A percentile compares a stretch with the other conserved stretches of the same genome.
Conservation (phyloP, 1,284 basidiomycete genomes). For the Mycena citricolor region DNA sequence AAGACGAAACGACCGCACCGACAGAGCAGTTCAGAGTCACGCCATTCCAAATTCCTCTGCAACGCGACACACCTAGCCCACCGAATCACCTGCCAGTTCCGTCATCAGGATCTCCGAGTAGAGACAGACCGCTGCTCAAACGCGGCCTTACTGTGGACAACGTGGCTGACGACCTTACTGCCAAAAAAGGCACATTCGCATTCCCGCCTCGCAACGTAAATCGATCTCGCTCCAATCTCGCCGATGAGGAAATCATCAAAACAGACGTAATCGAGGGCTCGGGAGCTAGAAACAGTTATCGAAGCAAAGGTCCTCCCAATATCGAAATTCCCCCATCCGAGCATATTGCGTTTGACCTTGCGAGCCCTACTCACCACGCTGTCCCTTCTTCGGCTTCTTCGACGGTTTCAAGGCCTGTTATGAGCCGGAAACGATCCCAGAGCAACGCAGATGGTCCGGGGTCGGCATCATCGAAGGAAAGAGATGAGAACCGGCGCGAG, state of each 20-base stretch:
- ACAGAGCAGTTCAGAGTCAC: constrained; percentile 47
- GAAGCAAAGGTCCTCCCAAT: constrained; percentile 39
- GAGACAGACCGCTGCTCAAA: constrained; percentile 18
- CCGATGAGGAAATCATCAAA: no score
- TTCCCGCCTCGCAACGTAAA: constrained; percentile 40
- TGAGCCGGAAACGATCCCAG: constrained; percentile 43
- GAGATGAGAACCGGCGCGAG: constrained; percentile 40
- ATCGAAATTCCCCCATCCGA: constrained; percentile 40
- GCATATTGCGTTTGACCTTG: constrained; percentile 21
- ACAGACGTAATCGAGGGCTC: no score
- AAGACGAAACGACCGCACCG: constrained; percentile 41
- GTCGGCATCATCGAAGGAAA: no score
- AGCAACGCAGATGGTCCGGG: constrained; percentile 38
- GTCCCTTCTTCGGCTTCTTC: constrained; percentile 14
- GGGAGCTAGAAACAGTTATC: constrained; percentile 36
- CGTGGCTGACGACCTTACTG: constrained; percentile 36
- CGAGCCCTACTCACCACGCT: constrained; percentile 24
- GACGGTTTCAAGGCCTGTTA: constrained; percentile 22
- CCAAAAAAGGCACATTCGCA: constrained; percentile 53
- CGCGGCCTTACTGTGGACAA: constrained; percentile 29
- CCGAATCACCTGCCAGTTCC: constrained; percentile 25
- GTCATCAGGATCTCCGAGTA: constrained; percentile 13
- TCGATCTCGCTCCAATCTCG: constrained; percentile 21
- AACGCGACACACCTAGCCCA: constrained; percentile 32
- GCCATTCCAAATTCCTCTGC: constrained; percentile 29